Conservation (phyloP, 108 stramenopile genomes). For the Cyclotella cryptica region DNA sequence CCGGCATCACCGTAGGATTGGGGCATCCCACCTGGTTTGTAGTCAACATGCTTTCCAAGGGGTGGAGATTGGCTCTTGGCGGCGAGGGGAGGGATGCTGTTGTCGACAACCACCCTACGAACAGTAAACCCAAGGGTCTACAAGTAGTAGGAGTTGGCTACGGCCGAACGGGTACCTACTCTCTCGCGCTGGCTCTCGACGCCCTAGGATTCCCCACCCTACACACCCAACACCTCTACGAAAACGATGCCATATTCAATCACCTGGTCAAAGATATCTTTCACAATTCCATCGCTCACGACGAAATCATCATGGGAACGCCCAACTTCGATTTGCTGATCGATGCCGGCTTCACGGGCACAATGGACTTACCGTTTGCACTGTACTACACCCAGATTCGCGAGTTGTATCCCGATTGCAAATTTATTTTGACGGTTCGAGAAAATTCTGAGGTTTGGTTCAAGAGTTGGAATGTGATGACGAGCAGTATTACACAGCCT, state of each 20-base stretch:
- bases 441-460: conserved; percentile 81
- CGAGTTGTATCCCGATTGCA: conserved; percentile 77
- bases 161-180: conserved; percentile 87
- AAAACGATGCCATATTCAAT: conserved; percentile 62
- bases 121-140: conserved; percentile 24
- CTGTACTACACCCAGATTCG: conserved; percentile 72
- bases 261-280: conserved; percentile 69
- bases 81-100: conserved; percentile 1
- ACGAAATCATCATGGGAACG: conserved; percentile 53
- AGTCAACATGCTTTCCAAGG: conserved; percentile 22
- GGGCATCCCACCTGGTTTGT: conserved; percentile 40
- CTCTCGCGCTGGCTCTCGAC: conserved; percentile 77
- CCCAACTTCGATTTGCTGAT: conserved; percentile 67
- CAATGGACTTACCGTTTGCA: conserved; percentile 80
- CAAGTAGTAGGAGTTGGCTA: conserved; percentile 85
- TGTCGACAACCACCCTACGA: neutral
- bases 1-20: conserved; percentile 39
- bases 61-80: conserved; percentile 16
- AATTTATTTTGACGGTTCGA: conserved; percentile 80
- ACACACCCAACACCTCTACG: conserved; percentile 87
- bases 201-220: conserved; percentile 73
- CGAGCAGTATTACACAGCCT: conserved; percentile 67
- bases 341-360: conserved; percentile 64
- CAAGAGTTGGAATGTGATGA: conserved; percentile 72
- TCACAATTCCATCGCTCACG: conserved; percentile 54